phyloP scores from a whole-genome alignment of 1,284 basidiomycete species.

The Marasmius tenuissimus region DNA sequence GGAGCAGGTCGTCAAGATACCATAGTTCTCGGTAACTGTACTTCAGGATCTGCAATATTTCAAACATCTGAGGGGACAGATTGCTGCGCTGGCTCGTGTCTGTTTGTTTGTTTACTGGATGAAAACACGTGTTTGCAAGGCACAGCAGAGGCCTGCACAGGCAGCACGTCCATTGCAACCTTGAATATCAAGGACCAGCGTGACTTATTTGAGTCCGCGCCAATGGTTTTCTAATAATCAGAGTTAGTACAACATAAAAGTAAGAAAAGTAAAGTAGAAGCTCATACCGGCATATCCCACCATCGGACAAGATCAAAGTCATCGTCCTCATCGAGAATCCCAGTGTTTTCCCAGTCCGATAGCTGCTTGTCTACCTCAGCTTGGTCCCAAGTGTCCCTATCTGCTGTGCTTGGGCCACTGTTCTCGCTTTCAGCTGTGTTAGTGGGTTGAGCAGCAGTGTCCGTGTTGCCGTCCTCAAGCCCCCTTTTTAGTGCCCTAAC shows the following conservation, averaged over 20 bases:
- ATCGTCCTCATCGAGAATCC: too few relatives aligned
- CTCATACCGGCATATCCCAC: conserved; percentile 21
- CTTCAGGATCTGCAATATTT: conserved; percentile 27
- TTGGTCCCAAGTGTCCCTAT: too few relatives aligned
- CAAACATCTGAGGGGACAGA: conserved; percentile 19
- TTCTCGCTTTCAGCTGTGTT: too few relatives aligned
- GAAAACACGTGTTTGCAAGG: conserved; percentile 32
- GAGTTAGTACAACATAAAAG: too few relatives aligned
- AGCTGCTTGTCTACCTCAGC: too few relatives aligned
- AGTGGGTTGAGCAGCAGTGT: too few relatives aligned
- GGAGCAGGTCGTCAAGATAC: not conserved
- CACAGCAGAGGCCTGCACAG: conserved; percentile 29
- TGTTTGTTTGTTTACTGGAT: conserved; percentile 28
- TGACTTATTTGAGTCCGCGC: too few relatives aligned
- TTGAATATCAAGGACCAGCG: conserved; percentile 14
- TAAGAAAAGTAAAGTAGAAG: not conserved
- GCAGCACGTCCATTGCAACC: conserved; percentile 28
- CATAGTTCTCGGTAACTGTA: conserved; percentile 15
- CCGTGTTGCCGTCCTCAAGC: too few relatives aligned
- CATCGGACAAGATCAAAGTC: conserved; percentile 21
- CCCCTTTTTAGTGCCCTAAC: too few relatives aligned
- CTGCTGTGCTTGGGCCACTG: too few relatives aligned
- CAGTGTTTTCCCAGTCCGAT: too few relatives aligned
- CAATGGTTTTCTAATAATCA: too few relatives aligned
- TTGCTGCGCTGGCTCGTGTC: conserved; percentile 11